phyloP scores from a whole-genome alignment of 495 filamentous ascomycete genomes.

The Rhypophila decipiens region DNA sequence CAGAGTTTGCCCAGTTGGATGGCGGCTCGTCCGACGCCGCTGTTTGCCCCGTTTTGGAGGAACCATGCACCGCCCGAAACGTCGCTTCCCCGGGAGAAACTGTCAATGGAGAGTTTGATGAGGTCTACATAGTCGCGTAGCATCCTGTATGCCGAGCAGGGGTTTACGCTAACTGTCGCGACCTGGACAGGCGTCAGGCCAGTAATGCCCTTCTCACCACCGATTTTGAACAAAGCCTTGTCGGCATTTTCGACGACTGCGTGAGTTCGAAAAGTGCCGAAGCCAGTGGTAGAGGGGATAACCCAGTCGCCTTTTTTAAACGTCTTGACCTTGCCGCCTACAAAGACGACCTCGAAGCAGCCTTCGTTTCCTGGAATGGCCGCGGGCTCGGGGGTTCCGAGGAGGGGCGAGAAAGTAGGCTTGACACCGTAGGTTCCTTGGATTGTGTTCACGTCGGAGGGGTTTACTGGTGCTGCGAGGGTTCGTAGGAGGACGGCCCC shows the following conservation, averaged over 20 bases:
- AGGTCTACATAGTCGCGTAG: conserved; percentile 68
- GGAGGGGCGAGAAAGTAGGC: conserved; percentile 61
- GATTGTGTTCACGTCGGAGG: conserved; percentile 88
- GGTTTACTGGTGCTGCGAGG: conserved; percentile 88
- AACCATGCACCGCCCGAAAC: conserved; percentile 70
- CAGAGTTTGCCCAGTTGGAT: conserved; percentile 78
- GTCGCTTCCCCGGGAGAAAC: conserved; percentile 10
- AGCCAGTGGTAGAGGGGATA: conserved; percentile 69
- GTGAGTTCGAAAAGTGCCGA: conserved; percentile 93
- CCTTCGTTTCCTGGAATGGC: conserved; percentile 74
- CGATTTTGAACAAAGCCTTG: conserved; percentile 57
- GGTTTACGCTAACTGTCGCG: conserved; percentile 84
- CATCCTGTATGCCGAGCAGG: conserved; percentile 89
- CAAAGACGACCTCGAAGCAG: conserved; percentile 73
- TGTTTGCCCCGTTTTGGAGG: conserved; percentile 94
- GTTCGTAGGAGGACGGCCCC: conserved; percentile 58
- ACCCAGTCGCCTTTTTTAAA: conserved; percentile 77
- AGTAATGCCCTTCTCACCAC: conserved; percentile 36
- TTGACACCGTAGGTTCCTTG: conserved; percentile 93
- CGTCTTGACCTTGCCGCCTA: conserved; percentile 47
- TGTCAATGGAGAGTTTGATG: conserved; percentile 30
- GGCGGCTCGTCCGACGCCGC: conserved; percentile 79
- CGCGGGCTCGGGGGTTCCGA: conserved; percentile 67
- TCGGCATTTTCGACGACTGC: conserved; percentile 57
- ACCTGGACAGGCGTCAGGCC: conserved; percentile 68